Conservation (phyloP, 2,329 filamentous ascomycete species). For the Dactylonectria macrodidyma region DNA sequence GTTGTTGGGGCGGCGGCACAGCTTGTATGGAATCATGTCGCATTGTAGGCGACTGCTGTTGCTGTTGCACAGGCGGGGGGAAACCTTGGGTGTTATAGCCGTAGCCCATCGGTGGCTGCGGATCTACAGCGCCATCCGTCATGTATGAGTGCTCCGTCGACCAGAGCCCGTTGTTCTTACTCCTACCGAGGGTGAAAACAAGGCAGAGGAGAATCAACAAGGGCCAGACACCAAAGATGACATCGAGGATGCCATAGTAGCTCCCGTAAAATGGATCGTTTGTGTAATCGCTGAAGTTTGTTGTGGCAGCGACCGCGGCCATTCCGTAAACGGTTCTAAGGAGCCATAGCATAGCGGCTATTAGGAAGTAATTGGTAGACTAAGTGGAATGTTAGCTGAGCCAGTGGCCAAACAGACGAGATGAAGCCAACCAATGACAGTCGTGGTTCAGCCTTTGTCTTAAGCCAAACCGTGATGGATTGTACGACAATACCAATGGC, state of each 20-base stretch:
- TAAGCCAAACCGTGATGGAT: conserved; percentile 42
- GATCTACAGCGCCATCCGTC: conserved; percentile 20
- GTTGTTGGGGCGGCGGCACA: conserved; percentile 14
- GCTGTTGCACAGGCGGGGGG: conserved; percentile 23
- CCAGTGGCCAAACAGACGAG: neutral
- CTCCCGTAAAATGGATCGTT: neutral
- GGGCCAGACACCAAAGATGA: conserved; percentile 45
- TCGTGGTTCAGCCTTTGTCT: conserved; percentile 29
- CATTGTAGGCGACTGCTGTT: neutral
- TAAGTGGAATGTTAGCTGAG: conserved; percentile 20
- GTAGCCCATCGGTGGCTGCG: conserved; percentile 41
- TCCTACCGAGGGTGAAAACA: conserved; percentile 47
- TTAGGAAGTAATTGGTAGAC: conserved; percentile 44
- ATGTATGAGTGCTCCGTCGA: conserved; percentile 39
- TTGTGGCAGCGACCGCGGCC: conserved; percentile 31
- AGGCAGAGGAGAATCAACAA: conserved; percentile 46
- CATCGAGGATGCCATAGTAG: conserved; percentile 40
- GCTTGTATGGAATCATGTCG: conserved; percentile 13
- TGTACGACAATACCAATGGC: conserved; percentile 30
- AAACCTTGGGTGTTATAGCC: conserved; percentile 28
- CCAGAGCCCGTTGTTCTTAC: conserved; percentile 48
- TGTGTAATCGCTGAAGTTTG: conserved; percentile 16
- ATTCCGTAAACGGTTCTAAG: conserved; percentile 44
- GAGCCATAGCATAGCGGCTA: conserved; percentile 44
- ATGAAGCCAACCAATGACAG: conserved; percentile 35